Conservation (phyloP, 2,329 filamentous ascomycete genomes). For the Exserohilum rostratum region DNA sequence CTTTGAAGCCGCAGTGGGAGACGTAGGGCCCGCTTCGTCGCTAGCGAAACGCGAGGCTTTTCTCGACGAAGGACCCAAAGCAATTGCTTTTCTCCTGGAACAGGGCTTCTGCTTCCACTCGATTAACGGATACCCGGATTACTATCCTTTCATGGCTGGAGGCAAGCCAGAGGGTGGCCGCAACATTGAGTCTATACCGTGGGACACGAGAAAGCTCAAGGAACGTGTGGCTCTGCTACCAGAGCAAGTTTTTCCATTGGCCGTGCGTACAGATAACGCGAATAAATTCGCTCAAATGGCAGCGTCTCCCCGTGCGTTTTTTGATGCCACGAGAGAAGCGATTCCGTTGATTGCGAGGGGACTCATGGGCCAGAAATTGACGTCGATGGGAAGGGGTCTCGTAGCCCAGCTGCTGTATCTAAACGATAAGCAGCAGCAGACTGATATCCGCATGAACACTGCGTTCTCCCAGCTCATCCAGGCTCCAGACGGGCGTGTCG, state of each 20-base stretch:
- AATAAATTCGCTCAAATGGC: too few species aligned
- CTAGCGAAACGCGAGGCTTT: background rate
- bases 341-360: too few species aligned
- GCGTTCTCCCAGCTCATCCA: too few species aligned
- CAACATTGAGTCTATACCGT: background rate
- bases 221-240: background rate
- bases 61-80: background rate
- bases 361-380: background rate
- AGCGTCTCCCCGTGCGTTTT: too few species aligned
- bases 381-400: background rate
- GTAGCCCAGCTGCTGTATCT: background rate
- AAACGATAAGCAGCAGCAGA: background rate
- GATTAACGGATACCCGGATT: background rate
- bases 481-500: too few species aligned
- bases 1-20: background rate
- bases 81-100: background rate
- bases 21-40: background rate
- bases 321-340: too few species aligned
- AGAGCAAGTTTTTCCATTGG: too few species aligned
- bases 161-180: background rate
- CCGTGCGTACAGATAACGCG: too few species aligned
- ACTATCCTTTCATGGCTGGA: background rate
- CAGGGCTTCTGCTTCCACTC: background rate
- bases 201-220: background rate
- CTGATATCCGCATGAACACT: background rate